phyloP scores from a whole-genome alignment of 2,329 filamentous ascomycete species.

The Trichoderma semiorbis region DNA sequence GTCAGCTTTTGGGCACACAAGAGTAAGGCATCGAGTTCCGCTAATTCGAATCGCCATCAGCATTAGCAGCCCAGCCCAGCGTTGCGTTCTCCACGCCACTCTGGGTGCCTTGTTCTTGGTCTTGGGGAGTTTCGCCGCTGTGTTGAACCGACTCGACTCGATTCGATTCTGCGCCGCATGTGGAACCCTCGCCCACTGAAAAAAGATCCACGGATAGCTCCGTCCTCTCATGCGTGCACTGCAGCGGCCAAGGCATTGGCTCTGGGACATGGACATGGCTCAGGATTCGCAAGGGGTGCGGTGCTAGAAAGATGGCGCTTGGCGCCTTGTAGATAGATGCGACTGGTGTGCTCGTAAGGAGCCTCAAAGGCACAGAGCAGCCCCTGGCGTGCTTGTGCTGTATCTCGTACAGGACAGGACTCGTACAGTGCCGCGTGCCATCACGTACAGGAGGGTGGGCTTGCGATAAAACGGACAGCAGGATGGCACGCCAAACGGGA shows the following conservation, averaged over 20 bases:
- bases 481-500: conserved; percentile 15
- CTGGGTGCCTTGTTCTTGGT: neutral
- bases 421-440: neutral
- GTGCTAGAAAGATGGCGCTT: neutral
- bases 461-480: neutral
- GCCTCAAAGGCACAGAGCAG: neutral
- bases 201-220: conserved; percentile 11
- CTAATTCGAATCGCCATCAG: conserved; percentile 9
- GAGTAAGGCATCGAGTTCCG: neutral
- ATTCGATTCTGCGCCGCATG: neutral
- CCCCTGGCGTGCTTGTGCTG: neutral
- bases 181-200: conserved; percentile 3
- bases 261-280: neutral
- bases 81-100: neutral
- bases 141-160: neutral
- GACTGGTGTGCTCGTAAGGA: neutral
- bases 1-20: conserved; percentile 11
- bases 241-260: conserved; percentile 13
- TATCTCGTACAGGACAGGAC: conserved; percentile 12
- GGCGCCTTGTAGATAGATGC: neutral
- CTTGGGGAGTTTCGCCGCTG: neutral
- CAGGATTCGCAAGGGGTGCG: neutral
- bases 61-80: neutral
- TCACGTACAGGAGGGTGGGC: conserved; percentile 12
- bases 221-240: conserved; percentile 7